Conservation (phyloP, 208 protist genomes). For the Leptomonas pyrrhocoris region DNA sequence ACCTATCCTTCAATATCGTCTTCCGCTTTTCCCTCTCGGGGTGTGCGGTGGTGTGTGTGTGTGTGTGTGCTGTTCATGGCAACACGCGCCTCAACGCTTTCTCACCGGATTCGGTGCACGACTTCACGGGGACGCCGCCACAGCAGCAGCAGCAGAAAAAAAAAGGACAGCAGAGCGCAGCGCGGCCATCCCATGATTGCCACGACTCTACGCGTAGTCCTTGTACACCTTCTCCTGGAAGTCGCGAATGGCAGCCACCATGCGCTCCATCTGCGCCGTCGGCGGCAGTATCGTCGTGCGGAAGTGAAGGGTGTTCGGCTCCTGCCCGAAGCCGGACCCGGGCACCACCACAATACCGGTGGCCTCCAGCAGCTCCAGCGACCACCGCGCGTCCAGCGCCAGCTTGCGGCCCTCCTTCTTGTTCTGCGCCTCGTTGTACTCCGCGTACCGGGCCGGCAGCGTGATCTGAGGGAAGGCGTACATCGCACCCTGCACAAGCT, state of each 20-base stretch:
- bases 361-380: conserved; percentile 94
- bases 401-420: conserved; percentile 67
- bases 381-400: conserved; percentile 95
- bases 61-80: no score
- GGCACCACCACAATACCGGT: conserved; percentile 97
- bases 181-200: not conserved
- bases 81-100: no score
- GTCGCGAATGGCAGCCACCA: conserved; percentile 66
- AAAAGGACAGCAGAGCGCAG: not conserved
- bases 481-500: conserved; percentile 96
- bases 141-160: not conserved
- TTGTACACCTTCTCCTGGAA: conserved; percentile 54
- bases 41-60: no score
- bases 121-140: no score
- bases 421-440: conserved; percentile 63
- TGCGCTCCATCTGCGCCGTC: conserved; percentile 94
- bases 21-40: no score
- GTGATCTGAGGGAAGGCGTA: conserved; percentile 98
- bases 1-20: no score
- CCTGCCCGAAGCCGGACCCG: conserved; percentile 96
- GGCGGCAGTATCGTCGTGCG: conserved; percentile 99
- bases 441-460: conserved; percentile 83
- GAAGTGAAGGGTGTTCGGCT: conserved; percentile 97
- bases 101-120: no score
- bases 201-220: not conserved